Evolutionary conservation across 768 basidiomycete genomes (phyloP).

Genomic region (Leccinum broughii): DNA sequence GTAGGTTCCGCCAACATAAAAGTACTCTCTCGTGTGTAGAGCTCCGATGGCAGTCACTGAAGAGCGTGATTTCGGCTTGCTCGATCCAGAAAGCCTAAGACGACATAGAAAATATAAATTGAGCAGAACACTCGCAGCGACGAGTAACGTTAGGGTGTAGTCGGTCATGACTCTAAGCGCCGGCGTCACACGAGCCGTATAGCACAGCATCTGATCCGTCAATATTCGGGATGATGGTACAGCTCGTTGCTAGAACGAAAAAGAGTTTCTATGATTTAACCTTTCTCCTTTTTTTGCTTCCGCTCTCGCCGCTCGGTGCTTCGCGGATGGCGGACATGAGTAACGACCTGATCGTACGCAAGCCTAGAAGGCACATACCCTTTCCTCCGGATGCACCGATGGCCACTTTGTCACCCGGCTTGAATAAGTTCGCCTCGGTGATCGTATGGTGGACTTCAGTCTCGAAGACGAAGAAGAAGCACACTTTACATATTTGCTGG

Average conservation of each 20-base stretch:
- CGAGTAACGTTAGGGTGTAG: constrained; percentile 8
- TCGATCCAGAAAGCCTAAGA: neutral
- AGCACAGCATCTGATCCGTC: neutral
- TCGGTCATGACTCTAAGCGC: neutral
- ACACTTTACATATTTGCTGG: constrained; percentile 76
- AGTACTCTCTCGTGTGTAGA: constrained; percentile 47
- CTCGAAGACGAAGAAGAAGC: constrained; percentile 94
- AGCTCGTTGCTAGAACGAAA: neutral
- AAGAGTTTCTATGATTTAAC: neutral
- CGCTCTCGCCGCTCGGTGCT: constrained; percentile 51
- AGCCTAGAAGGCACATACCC: constrained; percentile 49
- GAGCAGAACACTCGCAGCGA: constrained; percentile 17
- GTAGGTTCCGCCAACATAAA: constrained; percentile 50
- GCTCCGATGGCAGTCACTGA: constrained; percentile 25
- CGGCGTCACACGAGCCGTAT: neutral
- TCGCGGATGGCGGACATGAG: constrained; percentile 44
- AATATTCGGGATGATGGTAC: neutral
- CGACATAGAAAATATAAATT: constrained; percentile 21
- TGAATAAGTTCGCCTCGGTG: constrained; percentile 77
- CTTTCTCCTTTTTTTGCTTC: constrained; percentile 35
- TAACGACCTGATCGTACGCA: neutral
- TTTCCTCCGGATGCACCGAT: constrained; percentile 99
- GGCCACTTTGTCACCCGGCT: constrained; percentile 87
- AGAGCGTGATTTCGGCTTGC: neutral
- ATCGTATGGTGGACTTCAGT: constrained; percentile 98